These are phyloP conservation scores for Neurospora sp. DNA, from an alignment of 2,329 filamentous ascomycete species.

Conservation along the genomic window DNA sequence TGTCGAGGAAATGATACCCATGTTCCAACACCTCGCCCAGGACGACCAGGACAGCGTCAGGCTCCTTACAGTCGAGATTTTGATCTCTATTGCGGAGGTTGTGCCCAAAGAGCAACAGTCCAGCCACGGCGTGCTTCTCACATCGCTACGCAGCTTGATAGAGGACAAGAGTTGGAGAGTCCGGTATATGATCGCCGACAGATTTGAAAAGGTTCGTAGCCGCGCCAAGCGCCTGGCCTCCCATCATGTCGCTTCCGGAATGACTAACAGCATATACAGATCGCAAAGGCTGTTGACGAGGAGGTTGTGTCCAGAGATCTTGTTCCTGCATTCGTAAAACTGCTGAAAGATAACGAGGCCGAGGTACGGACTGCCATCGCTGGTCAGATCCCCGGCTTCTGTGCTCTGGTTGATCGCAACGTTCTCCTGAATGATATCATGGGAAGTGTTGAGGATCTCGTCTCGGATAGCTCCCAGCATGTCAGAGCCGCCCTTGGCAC, in stretches of 20 bases:
- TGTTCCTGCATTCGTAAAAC: slow-evolving; percentile 92
- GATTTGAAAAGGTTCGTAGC: slow-evolving; percentile 77
- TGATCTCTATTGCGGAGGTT: slow-evolving; percentile 92
- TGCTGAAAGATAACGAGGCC: slow-evolving; percentile 94
- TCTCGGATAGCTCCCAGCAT: slow-evolving; percentile 92
- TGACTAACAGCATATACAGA: slow-evolving; percentile 40
- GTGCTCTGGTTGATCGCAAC: slow-evolving; percentile 74
- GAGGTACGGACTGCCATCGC: slow-evolving; percentile 96
- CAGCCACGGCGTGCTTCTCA: slow-evolving; percentile 87
- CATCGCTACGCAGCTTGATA: slow-evolving; percentile 83
- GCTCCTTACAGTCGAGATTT: slow-evolving; percentile 87
- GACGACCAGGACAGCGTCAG: slow-evolving; percentile 98
- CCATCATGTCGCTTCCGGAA: not conserved
- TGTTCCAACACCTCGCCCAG: slow-evolving; percentile 92
- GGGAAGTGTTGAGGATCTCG: slow-evolving; percentile 89
- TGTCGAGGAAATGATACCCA: slow-evolving; percentile 96
- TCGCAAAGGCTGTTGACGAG: slow-evolving; percentile 96
- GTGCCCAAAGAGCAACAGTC: slow-evolving; percentile 97
- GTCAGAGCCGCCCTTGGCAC: slow-evolving; percentile 91
- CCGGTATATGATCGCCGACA: slow-evolving; percentile 97
- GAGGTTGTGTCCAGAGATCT: slow-evolving; percentile 91
- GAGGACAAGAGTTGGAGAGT: slow-evolving; percentile 99
- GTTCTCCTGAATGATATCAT: slow-evolving; percentile 93
- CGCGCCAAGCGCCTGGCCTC: not conserved
- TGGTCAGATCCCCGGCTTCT: slow-evolving; percentile 97